Percentiles rank a stretch among this genome's conserved stretches.
Conservation (phyloP, 345 rosid genomes). For the Excoecaria cochinchinensis region DNA sequence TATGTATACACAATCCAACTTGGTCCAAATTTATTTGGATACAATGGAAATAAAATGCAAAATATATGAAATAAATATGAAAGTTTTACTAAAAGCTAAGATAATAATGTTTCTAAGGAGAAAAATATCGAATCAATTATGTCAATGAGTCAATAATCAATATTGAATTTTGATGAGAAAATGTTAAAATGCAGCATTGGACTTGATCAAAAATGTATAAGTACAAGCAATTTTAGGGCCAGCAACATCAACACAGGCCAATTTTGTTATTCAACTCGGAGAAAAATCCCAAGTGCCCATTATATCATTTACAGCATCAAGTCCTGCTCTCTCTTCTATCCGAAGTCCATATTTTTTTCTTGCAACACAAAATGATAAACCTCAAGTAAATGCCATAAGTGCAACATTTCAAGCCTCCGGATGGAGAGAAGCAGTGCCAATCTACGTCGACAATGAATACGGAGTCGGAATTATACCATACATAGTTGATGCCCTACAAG, state of each 20-base stretch:
- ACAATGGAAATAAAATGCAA: too few species aligned
- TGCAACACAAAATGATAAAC: constrained; percentile 38
- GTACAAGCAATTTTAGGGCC: constrained; percentile 4
- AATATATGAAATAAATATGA: too few species aligned
- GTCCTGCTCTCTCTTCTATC: constrained; percentile 31
- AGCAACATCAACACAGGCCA: constrained; percentile 41
- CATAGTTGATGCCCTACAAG: constrained; percentile 31
- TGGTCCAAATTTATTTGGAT: too few species aligned
- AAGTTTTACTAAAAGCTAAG: too few species aligned
- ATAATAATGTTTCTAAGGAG: too few species aligned
- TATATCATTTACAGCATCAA: constrained; percentile 45
- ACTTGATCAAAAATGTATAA: too few species aligned
- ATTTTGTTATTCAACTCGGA: constrained; percentile 33
- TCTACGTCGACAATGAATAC: constrained; percentile 38
- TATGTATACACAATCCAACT: too few species aligned
- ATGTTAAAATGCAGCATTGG: too few species aligned
- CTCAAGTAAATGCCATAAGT: constrained; percentile 40
- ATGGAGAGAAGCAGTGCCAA: constrained; percentile 36
- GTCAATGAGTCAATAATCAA: too few species aligned
- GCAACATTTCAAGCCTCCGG: constrained; percentile 28
- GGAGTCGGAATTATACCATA: constrained; percentile 35
- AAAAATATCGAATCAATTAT: too few species aligned
- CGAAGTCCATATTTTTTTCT: constrained; percentile 36
- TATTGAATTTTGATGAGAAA: too few species aligned
- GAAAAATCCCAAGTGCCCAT: constrained; percentile 46